A percentile compares a stretch with the other conserved stretches of the same genome.
Evolutionary conservation across 2,329 filamentous ascomycete genomes (phyloP).

Genomic region (Achaetomium macrosporum): DNA sequence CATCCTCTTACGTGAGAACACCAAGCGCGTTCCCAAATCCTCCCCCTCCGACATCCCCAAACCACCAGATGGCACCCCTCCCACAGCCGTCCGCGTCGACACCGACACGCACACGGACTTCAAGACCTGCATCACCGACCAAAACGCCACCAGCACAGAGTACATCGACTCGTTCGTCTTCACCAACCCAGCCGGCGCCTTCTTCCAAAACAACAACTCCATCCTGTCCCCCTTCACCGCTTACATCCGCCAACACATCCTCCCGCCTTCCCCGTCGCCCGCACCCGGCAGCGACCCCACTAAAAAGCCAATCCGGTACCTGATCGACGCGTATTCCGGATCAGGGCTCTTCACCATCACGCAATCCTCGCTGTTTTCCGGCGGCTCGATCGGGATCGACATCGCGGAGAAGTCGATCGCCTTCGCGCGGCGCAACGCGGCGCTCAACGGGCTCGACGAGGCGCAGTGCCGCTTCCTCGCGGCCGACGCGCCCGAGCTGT

Average conservation of each 20-base stretch:
- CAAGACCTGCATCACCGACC: slow-evolving; percentile 85
- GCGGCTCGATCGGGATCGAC: slow-evolving; percentile 83
- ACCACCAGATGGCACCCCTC: slow-evolving; percentile 30
- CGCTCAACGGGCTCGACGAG: slow-evolving; percentile 62
- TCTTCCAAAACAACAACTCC: slow-evolving; percentile 99
- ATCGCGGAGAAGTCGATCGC: slow-evolving; percentile 73
- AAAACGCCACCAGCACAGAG: slow-evolving; percentile 76
- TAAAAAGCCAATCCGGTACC: slow-evolving; percentile 65
- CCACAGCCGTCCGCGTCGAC: slow-evolving; percentile 46
- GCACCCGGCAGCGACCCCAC: slow-evolving; percentile 28
- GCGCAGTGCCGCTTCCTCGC: slow-evolving; percentile 77
- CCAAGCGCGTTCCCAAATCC: slow-evolving; percentile 57
- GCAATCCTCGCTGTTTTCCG: slow-evolving; percentile 74
- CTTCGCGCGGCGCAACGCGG: slow-evolving; percentile 73
- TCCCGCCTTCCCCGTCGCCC: slow-evolving; percentile 43
- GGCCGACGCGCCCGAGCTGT: slow-evolving; percentile 79
- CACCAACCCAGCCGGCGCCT: slow-evolving; percentile 84
- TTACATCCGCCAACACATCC: slow-evolving; percentile 76
- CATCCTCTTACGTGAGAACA: slow-evolving; percentile 81
- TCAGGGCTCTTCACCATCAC: slow-evolving; percentile 96
- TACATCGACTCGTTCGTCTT: slow-evolving; percentile 83
- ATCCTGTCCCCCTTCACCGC: slow-evolving; percentile 82
- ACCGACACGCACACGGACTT: slow-evolving; percentile 61
- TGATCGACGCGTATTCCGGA: slow-evolving; percentile 97
- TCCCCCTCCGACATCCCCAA: slow-evolving; percentile 26